phyloP scores from a whole-genome alignment of 192 early-diverging fungal genomes.

The Linnemannia hyalina region DNA sequence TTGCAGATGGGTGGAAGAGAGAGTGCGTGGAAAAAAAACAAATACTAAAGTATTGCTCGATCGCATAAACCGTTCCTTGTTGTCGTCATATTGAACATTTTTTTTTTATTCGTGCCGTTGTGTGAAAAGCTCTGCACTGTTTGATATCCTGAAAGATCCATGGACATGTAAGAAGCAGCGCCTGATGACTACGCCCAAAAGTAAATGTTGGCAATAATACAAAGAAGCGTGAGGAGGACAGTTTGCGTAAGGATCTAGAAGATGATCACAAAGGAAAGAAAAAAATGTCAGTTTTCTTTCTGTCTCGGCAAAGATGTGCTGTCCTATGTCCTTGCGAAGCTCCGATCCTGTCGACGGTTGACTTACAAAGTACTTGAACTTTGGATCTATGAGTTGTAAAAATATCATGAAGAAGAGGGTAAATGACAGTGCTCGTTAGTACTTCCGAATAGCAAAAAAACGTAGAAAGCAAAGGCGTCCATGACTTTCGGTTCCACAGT shows the following conservation, averaged over 20 bases:
- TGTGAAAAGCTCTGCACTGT: background rate
- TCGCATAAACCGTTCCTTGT: background rate
- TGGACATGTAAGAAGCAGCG: background rate
- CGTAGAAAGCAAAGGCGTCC: background rate
- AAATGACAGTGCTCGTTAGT: background rate
- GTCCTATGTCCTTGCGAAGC: background rate
- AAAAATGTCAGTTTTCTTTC: background rate
- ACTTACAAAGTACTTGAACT: constrained; percentile 58
- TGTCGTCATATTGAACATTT: background rate
- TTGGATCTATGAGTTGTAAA: constrained; percentile 23
- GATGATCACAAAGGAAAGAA: background rate
- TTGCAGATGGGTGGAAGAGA: background rate
- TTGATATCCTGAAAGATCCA: background rate
- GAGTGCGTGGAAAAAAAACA: background rate
- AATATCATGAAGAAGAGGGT: background rate
- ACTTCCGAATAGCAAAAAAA: background rate
- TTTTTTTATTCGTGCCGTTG: constrained; percentile 11
- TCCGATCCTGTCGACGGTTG: background rate
- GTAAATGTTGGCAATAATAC: constrained; percentile 53
- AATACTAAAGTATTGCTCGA: background rate
- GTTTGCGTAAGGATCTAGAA: constrained; percentile 47
- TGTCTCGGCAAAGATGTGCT: background rate
- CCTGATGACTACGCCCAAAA: constrained; percentile 31
- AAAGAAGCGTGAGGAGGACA: constrained; percentile 43
- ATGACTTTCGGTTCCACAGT: background rate